Evolutionary conservation across 305 asterid genomes (phyloP), one percentile per base, ranked within the genome.

Genomic region (Ilex paraguariensis): DNA sequence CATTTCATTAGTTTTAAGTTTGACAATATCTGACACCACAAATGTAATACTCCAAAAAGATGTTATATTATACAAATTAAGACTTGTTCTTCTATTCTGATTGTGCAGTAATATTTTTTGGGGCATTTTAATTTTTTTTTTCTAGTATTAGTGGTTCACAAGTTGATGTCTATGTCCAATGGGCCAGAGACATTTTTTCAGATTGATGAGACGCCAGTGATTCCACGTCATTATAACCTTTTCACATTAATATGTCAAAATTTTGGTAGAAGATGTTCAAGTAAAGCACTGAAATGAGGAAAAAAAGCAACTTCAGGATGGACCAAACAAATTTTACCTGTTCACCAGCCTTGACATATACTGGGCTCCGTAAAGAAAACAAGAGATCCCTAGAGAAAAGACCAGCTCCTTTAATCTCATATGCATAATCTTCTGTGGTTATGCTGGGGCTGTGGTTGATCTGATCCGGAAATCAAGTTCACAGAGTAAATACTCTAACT

Each of bases 231-330:
- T 13, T 10, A 10, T 8, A 46, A 46, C 28, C 28, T 46, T 46
- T 46, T 46, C 15, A 46, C 0, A 15, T 42, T 7, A 42, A 46
- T 10, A 46, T 46, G 28, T 1, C 28, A 21, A 21, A 46, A 10
- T 46, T 3, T 46, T 46, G 15, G 13, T 3, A 46, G 5, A 13
- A 1, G 15, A 13, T 46, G 15, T 11, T 46, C 52, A 8, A 10
- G 28, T 46, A 10, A 1, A 46, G 52, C 15, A 46, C 15, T 46
- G n/a, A 10, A 8, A 21, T 46, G n/a, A 52, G 10, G 11, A 17
- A 52, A 7, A 91, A 52, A 52, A 52, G 32, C n/a, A 14, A 50
- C 9, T 7, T 52, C 4, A 10, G 11, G 56, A 17, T 14, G 56
- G n/a, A 10, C 12, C 10, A 10, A 46, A 13, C 4, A 52, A 52